Evolutionary conservation across 441 rosid species (phyloP), one percentile per base, ranked within the genome.

Genomic region (Erodium texanum): DNA sequence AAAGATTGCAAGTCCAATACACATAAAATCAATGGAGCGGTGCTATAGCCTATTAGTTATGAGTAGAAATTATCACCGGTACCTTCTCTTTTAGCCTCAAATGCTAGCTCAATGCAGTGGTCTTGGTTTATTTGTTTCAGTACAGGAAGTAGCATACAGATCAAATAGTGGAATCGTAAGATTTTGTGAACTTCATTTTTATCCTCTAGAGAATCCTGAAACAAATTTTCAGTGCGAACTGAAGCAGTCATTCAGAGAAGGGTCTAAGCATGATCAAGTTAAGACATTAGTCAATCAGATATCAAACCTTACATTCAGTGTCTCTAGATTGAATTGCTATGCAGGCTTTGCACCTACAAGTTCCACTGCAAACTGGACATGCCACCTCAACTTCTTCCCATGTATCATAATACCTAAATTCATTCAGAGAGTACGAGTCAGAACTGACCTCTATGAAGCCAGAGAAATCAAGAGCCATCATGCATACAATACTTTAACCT

Each of bases 131-230:
- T 85, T 84, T 83, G 81, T 73, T 85, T 90, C 66, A 95, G 70
- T 29, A 89, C 83, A 71, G 99, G 98, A 83, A 92, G 99, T 77
- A 92, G 93, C 88, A 87, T 79, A 76, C 97, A 95, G 73, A 86
- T 87, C 81, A 93, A 83, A 77, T 95, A 89, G 82, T 92, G 99
- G 72, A 89, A 82, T 81, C 85, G 81, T 67, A 92, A 74, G 75
- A 95, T 92, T 77, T 85, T 84, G 75, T 86, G 83, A 65, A 89
- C 87, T 73, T 85, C 86, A 69, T 74, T 84, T 65, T 82, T 84
- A 64, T 68, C 84, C 75, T 83, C 79, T 69, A 80, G 76, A 75
- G 75, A 81, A 66, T 77, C 87, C 99, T 95, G 87, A 59, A 81
- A 79, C 73, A 80, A 74, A 36, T 23, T 70, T 65, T 32, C 52